Percentiles rank a stretch among this genome's conserved stretches.
phyloP scores from a whole-genome alignment of 768 basidiomycete genomes.

The Mycena indigotica region DNA sequence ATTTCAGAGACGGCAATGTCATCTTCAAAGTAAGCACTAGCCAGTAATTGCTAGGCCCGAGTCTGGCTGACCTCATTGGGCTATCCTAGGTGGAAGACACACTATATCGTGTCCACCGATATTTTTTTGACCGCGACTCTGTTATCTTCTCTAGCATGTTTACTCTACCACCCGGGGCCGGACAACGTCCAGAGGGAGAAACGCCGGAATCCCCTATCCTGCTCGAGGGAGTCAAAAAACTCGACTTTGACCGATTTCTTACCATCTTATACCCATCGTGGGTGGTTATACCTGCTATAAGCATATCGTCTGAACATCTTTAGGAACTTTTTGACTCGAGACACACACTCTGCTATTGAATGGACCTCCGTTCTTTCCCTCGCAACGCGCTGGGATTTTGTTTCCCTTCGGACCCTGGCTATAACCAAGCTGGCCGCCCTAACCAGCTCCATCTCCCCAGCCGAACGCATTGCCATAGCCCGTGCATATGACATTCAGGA shows the following conservation, averaged over 20 bases:
- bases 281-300: conserved; percentile 16
- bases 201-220: conserved; percentile 37
- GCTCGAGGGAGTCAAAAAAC: conserved; percentile 42
- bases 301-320: neutral
- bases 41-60: neutral
- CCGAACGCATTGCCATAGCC: conserved; percentile 26
- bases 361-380: conserved; percentile 35
- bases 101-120: conserved; percentile 35
- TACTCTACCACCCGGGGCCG: conserved; percentile 14
- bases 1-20: conserved; percentile 28
- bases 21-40: conserved; percentile 25
- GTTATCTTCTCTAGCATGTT: conserved; percentile 32
- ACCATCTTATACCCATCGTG: conserved; percentile 57
- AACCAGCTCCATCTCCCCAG: conserved; percentile 16
- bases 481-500: conserved; percentile 26
- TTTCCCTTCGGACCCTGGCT: conserved; percentile 28
- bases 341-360: conserved; percentile 23
- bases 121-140: conserved; percentile 42
- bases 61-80: neutral
- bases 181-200: conserved; percentile 29
- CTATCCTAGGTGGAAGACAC: conserved; percentile 35
- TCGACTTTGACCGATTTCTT: conserved; percentile 54
- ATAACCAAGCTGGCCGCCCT: conserved; percentile 22
- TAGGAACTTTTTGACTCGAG: conserved; percentile 18
- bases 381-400: conserved; percentile 31